phyloP scores from a whole-genome alignment of 2,329 filamentous ascomycete genomes.

The Pseudogymnoascus pannorum region DNA sequence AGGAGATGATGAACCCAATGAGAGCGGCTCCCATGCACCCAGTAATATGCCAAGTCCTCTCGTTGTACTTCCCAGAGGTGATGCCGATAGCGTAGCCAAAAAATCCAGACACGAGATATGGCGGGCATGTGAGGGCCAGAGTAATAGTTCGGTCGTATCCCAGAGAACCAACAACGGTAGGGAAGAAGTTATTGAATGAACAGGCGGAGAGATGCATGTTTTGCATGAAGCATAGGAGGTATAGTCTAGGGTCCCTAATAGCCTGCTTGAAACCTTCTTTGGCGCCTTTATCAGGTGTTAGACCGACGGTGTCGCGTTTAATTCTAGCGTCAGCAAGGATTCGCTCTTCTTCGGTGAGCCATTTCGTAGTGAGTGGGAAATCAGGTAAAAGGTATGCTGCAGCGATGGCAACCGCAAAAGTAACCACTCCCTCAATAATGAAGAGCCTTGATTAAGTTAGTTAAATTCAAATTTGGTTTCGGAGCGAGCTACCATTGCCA shows the following conservation, averaged over 20 bases:
- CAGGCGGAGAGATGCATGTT: constrained; percentile 39
- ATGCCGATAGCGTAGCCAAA: constrained; percentile 18
- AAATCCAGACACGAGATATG: constrained; percentile 21
- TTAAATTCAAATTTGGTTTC: not conserved
- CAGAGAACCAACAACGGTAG: constrained; percentile 38
- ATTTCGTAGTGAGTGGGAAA: constrained; percentile 32
- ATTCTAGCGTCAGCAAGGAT: constrained; percentile 38
- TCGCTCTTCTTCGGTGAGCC: constrained; percentile 32
- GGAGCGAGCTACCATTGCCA: constrained; percentile 31
- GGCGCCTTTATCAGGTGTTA: constrained; percentile 34
- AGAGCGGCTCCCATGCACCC: constrained; percentile 24
- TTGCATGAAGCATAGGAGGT: constrained; percentile 38
- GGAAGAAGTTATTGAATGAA: constrained; percentile 38
- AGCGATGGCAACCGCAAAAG: constrained; percentile 28
- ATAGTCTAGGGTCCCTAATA: constrained; percentile 28
- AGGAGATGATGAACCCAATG: constrained; percentile 27
- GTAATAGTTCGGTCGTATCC: constrained; percentile 38
- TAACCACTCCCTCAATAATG: constrained; percentile 34
- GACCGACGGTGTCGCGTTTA: constrained; percentile 37
- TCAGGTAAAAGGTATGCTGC: constrained; percentile 32
- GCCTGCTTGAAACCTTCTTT: constrained; percentile 35
- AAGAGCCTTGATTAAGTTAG: constrained; percentile 25
- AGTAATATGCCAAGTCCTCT: constrained; percentile 30
- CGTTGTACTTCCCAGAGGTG: constrained; percentile 24
- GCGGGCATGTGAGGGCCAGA: constrained; percentile 35